These are phyloP conservation scores for Amanita subjunquillea DNA, from an alignment of 768 basidiomycete genomes.

Conservation along the genomic window DNA sequence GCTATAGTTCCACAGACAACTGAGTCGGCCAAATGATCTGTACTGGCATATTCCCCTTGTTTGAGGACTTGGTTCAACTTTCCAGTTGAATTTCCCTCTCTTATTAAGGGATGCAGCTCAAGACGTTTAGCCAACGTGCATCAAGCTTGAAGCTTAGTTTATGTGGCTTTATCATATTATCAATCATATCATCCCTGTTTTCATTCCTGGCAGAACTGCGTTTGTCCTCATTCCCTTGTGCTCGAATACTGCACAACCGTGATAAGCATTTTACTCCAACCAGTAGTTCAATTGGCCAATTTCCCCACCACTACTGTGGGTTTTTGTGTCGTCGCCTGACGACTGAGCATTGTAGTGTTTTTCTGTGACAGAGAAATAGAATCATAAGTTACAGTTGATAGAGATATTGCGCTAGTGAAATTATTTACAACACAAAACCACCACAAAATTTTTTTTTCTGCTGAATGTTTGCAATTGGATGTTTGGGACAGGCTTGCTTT, in stretches of 20 bases:
- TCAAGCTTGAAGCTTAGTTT: background rate
- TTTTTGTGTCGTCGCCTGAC: background rate
- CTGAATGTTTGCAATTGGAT: background rate
- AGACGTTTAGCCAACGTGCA: background rate
- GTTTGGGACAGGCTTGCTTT: background rate
- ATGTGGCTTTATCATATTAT: too few relatives aligned
- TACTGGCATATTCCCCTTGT: background rate
- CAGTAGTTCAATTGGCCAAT: background rate
- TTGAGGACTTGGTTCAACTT: background rate
- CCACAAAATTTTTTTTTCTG: background rate
- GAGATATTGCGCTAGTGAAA: background rate
- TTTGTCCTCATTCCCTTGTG: background rate
- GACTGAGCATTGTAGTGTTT: too few relatives aligned
- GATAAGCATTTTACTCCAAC: background rate
- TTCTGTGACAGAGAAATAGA: background rate
- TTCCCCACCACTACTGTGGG: background rate
- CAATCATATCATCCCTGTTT: background rate
- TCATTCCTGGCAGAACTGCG: background rate
- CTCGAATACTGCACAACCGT: background rate
- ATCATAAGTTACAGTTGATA: background rate
- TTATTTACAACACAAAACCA: too few relatives aligned
- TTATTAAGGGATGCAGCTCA: background rate
- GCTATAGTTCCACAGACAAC: background rate
- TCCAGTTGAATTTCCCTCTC: background rate
- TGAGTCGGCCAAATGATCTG: background rate